A percentile compares a stretch with the other conserved stretches of the same genome.
These are phyloP conservation scores for Dryadomyces quercus-mongolicae DNA, from an alignment of 2,329 filamentous ascomycete genomes.

Conservation along the genomic window DNA sequence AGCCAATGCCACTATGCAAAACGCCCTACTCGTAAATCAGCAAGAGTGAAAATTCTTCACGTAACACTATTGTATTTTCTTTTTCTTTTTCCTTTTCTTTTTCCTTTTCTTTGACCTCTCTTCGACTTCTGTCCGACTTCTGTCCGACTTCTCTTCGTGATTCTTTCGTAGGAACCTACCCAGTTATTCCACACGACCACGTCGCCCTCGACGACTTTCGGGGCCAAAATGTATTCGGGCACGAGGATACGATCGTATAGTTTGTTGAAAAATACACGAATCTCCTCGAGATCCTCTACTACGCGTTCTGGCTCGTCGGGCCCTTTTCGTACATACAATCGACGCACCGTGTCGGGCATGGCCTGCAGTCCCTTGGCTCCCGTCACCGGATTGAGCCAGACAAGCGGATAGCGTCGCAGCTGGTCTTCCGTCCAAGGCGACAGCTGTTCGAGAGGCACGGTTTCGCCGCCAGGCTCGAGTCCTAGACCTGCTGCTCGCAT, in stretches of 20 bases:
- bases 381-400: conserved; percentile 29
- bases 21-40: conserved; percentile 11
- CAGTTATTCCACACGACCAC: conserved; percentile 29
- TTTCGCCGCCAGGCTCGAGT: not conserved
- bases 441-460: not conserved
- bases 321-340: conserved; percentile 23
- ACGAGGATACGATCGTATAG: conserved; percentile 25
- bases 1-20: conserved; percentile 29
- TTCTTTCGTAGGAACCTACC: not conserved
- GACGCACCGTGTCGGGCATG: conserved; percentile 26
- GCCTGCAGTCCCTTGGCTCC: conserved; percentile 28
- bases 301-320: conserved; percentile 19
- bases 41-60: too few species aligned
- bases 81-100: too few species aligned
- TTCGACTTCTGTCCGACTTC: too few species aligned
- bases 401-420: conserved; percentile 29
- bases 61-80: too few species aligned
- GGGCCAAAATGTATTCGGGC: conserved; percentile 28
- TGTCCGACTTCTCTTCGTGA: too few species aligned
- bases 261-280: conserved; percentile 20
- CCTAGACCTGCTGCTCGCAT: not conserved
- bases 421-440: not conserved
- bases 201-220: conserved; percentile 26
- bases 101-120: too few species aligned
- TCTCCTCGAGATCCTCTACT: conserved; percentile 25